Conservation (phyloP, 768 basidiomycete species). For the Leccinum pellstonianum region DNA sequence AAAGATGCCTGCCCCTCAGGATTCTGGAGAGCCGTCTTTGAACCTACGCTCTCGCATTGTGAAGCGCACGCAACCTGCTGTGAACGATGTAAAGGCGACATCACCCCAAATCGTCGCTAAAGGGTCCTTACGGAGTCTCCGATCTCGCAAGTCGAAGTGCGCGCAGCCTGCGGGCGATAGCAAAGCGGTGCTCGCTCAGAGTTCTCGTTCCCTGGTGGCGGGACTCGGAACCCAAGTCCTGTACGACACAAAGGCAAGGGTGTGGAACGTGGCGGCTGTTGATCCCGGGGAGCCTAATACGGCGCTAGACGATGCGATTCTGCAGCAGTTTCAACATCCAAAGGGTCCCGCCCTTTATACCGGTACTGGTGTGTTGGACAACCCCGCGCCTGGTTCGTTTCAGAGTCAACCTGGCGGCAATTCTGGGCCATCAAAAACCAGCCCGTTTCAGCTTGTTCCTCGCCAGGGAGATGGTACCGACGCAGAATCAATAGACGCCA, state of each 20-base stretch:
- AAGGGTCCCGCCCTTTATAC: background rate
- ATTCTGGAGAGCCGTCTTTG: too few species aligned
- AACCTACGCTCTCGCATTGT: too few species aligned
- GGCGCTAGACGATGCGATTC: background rate
- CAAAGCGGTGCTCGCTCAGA: too few species aligned
- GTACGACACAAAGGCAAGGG: background rate
- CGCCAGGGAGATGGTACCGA: background rate
- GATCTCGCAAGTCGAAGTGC: too few species aligned
- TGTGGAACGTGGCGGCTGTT: background rate
- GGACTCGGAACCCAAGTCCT: background rate
- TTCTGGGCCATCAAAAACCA: background rate
- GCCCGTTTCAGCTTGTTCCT: background rate
- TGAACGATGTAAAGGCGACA: too few species aligned
- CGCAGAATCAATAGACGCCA: background rate
- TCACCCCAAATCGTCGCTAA: too few species aligned
- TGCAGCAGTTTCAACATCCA: background rate
- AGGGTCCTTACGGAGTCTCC: too few species aligned
- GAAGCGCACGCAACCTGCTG: too few species aligned
- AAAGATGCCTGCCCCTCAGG: too few species aligned
- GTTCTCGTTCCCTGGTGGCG: too few species aligned
- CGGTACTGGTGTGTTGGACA: background rate
- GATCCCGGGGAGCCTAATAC: background rate
- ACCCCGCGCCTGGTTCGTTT: background rate
- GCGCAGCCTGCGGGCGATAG: too few species aligned
- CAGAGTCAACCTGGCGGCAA: background rate